Evolutionary conservation across 768 basidiomycete species (phyloP).

Genomic region (Russula foetens): DNA sequence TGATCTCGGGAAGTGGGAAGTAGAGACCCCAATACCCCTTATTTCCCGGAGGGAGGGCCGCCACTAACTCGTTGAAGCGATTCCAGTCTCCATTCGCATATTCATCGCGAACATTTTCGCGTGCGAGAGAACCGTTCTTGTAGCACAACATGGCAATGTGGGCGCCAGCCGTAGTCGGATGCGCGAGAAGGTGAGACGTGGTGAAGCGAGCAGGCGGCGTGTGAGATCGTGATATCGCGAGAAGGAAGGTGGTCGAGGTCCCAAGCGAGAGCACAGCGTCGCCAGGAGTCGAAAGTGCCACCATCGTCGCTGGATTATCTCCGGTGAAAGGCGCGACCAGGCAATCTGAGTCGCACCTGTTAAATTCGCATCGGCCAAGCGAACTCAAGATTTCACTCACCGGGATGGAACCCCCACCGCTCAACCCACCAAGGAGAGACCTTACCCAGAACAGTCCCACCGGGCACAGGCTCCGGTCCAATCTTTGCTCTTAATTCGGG

Average conservation of each 20-base stretch:
- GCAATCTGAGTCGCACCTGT: slow-evolving; percentile 43
- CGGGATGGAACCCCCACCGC: slow-evolving; percentile 65
- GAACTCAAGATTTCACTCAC: slow-evolving; percentile 27
- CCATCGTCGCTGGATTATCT: slow-evolving; percentile 82
- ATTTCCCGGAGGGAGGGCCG: slow-evolving; percentile 46
- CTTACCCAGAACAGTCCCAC: slow-evolving; percentile 58
- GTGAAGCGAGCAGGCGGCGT: slow-evolving; percentile 61
- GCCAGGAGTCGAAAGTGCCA: slow-evolving; percentile 63
- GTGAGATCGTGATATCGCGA: slow-evolving; percentile 62
- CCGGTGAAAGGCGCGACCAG: slow-evolving; percentile 80
- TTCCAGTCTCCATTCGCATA: slow-evolving; percentile 57
- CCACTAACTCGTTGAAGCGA: slow-evolving; percentile 59
- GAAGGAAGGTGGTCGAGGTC: slow-evolving; percentile 80
- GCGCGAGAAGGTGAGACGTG: slow-evolving; percentile 65
- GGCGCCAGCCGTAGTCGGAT: slow-evolving; percentile 50
- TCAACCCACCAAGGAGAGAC: slow-evolving; percentile 64
- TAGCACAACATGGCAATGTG: slow-evolving; percentile 91
- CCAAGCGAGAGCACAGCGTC: slow-evolving; percentile 83
- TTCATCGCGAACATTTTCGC: slow-evolving; percentile 65
- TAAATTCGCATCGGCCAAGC: neutral
- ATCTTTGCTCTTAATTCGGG: slow-evolving; percentile 58
- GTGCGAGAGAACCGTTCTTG: slow-evolving; percentile 79
- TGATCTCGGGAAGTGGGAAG: slow-evolving; percentile 83
- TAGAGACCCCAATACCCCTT: slow-evolving; percentile 62
- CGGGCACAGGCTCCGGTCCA: slow-evolving; percentile 68